These are phyloP conservation scores for Ailanthus altissimus DNA, from an alignment of 345 rosid genomes.

Conservation along the genomic window DNA sequence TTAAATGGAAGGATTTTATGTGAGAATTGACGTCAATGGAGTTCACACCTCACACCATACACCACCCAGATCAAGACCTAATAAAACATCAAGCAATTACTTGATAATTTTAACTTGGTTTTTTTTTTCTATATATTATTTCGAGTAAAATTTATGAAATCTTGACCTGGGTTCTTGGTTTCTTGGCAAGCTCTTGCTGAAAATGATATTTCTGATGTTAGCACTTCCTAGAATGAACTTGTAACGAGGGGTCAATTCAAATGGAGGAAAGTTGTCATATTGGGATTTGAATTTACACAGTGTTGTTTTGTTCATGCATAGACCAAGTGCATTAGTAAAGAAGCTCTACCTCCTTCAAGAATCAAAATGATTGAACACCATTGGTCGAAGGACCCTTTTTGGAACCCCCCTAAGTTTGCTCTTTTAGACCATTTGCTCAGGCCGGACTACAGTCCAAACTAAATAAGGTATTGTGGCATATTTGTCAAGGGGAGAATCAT, in stretches of 20 bases:
- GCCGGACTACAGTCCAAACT: neutral
- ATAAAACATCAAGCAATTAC: neutral
- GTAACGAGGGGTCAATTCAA: neutral
- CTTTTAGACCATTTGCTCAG: neutral
- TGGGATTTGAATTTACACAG: neutral
- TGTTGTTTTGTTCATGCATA: neutral
- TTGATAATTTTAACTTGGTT: neutral
- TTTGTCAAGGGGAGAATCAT: neutral
- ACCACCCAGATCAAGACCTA: neutral
- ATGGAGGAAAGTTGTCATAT: neutral
- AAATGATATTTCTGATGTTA: neutral
- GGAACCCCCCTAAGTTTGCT: neutral
- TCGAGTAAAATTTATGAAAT: neutral
- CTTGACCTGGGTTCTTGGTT: too few relatives aligned
- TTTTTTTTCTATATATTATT: neutral
- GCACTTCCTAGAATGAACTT: neutral
- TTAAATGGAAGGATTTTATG: neutral
- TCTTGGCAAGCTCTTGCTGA: neutral
- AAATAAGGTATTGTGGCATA: too few relatives aligned
- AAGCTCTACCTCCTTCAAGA: too few relatives aligned
- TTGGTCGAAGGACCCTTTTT: too few relatives aligned
- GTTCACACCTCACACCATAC: slow-evolving; percentile 8
- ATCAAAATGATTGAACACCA: neutral
- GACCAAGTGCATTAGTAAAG: slow-evolving; percentile 10
- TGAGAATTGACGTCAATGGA: neutral